Evolutionary conservation across 1,284 basidiomycete species (phyloP).

Genomic region (Cutaneotrichosporon sp.): DNA sequence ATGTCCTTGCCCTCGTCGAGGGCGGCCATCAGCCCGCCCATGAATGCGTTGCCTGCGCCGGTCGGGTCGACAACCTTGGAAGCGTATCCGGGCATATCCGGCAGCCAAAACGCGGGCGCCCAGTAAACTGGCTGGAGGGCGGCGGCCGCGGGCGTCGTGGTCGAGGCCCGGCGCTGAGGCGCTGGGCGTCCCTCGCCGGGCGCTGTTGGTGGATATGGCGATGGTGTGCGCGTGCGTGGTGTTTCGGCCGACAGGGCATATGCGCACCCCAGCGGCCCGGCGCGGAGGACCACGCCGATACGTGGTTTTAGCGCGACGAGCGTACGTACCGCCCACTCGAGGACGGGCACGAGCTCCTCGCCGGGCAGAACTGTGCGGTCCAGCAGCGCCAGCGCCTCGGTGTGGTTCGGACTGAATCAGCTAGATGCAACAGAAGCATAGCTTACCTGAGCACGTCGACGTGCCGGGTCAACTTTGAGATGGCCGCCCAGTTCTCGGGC

Average conservation of each 20-base stretch:
- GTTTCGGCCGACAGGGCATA: constrained; percentile 19
- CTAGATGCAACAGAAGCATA: neutral
- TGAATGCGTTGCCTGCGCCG: constrained; percentile 45
- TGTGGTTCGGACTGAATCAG: constrained; percentile 42
- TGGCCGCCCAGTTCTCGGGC: constrained; percentile 22
- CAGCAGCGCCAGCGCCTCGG: constrained; percentile 36
- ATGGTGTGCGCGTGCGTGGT: constrained; percentile 1
- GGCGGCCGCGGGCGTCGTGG: too few species aligned
- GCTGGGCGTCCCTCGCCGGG: neutral
- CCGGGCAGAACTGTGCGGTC: constrained; percentile 5
- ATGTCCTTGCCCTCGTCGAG: constrained; percentile 29
- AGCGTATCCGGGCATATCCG: constrained; percentile 10
- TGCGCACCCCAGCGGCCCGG: constrained; percentile 29
- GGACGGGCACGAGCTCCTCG: neutral
- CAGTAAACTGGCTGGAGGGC: constrained; percentile 22
- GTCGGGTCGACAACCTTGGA: constrained; percentile 40
- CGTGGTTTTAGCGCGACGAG: constrained; percentile 19
- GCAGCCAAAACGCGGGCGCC: constrained; percentile 31
- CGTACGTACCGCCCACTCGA: constrained; percentile 16
- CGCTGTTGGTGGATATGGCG: neutral
- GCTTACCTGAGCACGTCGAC: constrained; percentile 36
- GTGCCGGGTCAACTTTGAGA: constrained; percentile 16
- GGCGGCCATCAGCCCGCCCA: constrained; percentile 42
- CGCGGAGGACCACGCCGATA: constrained; percentile 27
- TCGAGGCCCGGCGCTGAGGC: neutral